phyloP scores from a whole-genome alignment of 192 early-diverging fungal species.

The Thoreauomyces humboldtii region DNA sequence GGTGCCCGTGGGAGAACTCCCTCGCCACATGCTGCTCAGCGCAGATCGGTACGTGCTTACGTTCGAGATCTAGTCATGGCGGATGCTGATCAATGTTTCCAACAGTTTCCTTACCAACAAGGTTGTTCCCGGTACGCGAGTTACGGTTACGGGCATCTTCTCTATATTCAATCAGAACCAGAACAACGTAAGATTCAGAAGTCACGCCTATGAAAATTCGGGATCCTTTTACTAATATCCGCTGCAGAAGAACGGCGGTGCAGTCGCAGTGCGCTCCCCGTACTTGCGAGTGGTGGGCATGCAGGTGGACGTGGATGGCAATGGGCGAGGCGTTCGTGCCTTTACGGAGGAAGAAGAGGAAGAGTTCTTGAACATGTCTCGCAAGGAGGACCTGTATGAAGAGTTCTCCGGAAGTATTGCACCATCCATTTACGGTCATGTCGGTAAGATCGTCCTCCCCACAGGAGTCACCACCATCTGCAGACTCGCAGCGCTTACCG shows the following conservation, averaged over 20 bases:
- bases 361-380: constrained; percentile 84
- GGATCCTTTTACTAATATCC: no score
- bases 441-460: no score
- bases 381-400: constrained; percentile 82
- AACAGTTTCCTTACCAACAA: constrained; percentile 73
- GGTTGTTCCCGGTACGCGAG: constrained; percentile 91
- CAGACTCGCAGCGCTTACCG: no score
- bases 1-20: constrained; percentile 97
- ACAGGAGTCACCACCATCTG: no score
- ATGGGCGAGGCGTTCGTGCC: constrained; percentile 53
- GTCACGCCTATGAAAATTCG: no score
- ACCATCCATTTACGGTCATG: constrained; percentile 93
- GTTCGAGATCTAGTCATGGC: no score
- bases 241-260: constrained; percentile 70
- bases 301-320: constrained; percentile 73
- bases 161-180: constrained; percentile 80
- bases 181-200: constrained; percentile 4
- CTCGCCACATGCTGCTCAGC: constrained; percentile 88
- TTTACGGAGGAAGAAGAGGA: constrained; percentile 94
- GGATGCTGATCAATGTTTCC: no score
- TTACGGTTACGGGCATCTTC: constrained; percentile 92
- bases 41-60: constrained; percentile 73
- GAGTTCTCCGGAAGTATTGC: constrained; percentile 92
- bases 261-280: constrained; percentile 87
- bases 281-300: constrained; percentile 95